Conservation (phyloP, 768 basidiomycete species). For the Cystobasidium ongulense region DNA sequence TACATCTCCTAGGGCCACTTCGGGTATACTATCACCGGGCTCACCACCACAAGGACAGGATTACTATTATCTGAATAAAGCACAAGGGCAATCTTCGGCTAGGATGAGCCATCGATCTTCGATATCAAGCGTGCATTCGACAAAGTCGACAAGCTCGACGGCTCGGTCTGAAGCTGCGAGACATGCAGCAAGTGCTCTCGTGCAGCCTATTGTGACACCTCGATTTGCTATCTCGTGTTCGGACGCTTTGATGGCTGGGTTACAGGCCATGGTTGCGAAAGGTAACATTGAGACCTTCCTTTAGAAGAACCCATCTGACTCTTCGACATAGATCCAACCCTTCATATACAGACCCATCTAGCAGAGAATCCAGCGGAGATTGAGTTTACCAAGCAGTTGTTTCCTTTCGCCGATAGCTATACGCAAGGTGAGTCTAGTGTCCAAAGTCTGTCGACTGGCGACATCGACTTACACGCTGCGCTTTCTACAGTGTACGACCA, state of each 20-base stretch:
- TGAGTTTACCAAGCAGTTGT: constrained; percentile 57
- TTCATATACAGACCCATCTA: constrained; percentile 87
- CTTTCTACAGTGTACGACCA: constrained; percentile 59
- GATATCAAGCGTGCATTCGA: neutral
- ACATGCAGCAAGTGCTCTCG: constrained; percentile 49
- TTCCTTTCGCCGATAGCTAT: constrained; percentile 60
- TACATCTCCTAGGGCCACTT: neutral
- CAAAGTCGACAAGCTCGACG: neutral
- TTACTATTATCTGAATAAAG: neutral
- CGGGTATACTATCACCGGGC: neutral
- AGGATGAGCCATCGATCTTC: neutral
- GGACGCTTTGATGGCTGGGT: constrained; percentile 54
- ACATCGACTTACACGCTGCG: neutral
- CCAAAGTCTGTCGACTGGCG: neutral
- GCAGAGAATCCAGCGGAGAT: constrained; percentile 75
- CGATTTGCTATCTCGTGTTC: constrained; percentile 94
- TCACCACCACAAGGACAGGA: constrained; percentile 9
- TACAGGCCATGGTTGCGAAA: constrained; percentile 56
- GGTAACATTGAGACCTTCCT: neutral
- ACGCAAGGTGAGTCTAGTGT: constrained; percentile 47
- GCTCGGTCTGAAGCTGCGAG: neutral
- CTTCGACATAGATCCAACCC: constrained; percentile 49
- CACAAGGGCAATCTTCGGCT: neutral
- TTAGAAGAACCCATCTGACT: neutral
- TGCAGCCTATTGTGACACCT: constrained; percentile 85